These are phyloP conservation scores for Mercurialis annua DNA, from an alignment of 345 rosid species.

Conservation along the genomic window DNA sequence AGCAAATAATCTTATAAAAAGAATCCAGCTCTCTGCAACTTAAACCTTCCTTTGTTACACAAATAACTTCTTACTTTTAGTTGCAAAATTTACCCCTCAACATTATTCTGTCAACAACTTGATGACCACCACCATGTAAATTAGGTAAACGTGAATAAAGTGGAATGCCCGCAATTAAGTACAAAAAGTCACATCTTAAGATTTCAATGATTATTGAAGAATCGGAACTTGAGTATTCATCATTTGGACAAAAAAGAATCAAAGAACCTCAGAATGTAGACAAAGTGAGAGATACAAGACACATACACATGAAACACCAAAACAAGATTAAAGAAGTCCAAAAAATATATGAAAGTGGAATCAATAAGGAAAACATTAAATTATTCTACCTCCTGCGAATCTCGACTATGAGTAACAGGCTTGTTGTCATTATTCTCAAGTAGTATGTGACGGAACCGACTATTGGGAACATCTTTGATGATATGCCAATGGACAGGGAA, in stretches of 20 bases:
- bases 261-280: not conserved
- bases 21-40: not conserved
- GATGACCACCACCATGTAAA: not conserved
- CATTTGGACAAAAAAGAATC: not conserved
- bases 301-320: not conserved
- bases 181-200: not conserved
- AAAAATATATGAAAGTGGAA: not conserved
- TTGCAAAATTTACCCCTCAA: not conserved
- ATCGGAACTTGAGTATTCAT: not conserved
- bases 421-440: slow-evolving; percentile 71
- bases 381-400: slow-evolving; percentile 60
- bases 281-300: not conserved
- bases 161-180: not conserved
- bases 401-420: slow-evolving; percentile 78
- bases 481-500: slow-evolving; percentile 74
- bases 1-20: no score
- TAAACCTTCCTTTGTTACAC: no score
- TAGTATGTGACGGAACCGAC: slow-evolving; percentile 57
- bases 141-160: not conserved
- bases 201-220: not conserved
- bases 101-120: not conserved
- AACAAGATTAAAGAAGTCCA: not conserved
- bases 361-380: not conserved
- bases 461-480: slow-evolving; percentile 68
- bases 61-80: not conserved